Base-by-base conservation (phyloP, 1,284 basidiomycete species). In the Stygiomarasmius scandens region DNA sequence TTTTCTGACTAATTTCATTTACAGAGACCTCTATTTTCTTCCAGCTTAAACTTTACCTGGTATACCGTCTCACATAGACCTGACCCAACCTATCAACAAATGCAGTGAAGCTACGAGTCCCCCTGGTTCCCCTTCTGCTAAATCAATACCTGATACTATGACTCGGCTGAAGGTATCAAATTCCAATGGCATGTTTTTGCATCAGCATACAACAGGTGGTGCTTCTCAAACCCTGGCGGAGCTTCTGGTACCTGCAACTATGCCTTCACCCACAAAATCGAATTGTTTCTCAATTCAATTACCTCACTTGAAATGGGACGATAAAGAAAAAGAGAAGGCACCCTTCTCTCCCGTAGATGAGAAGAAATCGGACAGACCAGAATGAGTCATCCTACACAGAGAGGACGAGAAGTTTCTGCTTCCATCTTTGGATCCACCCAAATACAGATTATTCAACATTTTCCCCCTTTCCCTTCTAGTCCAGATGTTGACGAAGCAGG, bases 391-490 rank as follows among this genome's bases (percentile, higher is more conserved):
- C 38, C 59, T 77, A 9, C 58, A 67, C 25, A 62, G 63, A 29
- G 61, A 63, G 2, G 81, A 82, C 19, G 81, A 82, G 48, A 64
- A 71, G 41, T 80, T 79, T 56, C 73, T 89, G 6, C 67, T 81
- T 11, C 89, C 90, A 2, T 79, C 85, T 1, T 73, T 75, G 41
- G 76, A 78, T 63, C 87, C 89, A 4, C 88, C 89, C 0, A 80
- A 79, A 67, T 87, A 84, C 65, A 76, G 82, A 50, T 61, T 87
- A 52, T 82, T 86, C 54, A 87, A 90, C 64, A 62, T 88, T 2
- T 90, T 88, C 72, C 87, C 88, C 4, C 83, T 90, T 65, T 85
- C 85, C n/a, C 69, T 87, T 5, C 64, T 90, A 23, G 81, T 85
- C 2, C 71, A 71, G 29, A 66, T 69, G 27, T 69, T 86, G 46